Conservation (phyloP, 2,329 filamentous ascomycete species). For the Verticillium zaregamsianum region DNA sequence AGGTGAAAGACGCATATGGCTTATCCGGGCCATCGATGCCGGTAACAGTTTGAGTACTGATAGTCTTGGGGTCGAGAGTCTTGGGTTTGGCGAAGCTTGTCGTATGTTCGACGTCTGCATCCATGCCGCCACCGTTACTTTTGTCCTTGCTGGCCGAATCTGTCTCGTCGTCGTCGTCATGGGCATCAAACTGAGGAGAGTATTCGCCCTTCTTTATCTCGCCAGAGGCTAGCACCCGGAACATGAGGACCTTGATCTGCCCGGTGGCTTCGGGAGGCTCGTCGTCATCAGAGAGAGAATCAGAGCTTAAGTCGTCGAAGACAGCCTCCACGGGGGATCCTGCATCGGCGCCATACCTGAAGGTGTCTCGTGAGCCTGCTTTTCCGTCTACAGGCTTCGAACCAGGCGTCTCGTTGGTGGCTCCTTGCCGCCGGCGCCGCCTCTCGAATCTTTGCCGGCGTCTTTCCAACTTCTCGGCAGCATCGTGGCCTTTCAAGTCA, state of each 20-base stretch:
- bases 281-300: constrained; percentile 71
- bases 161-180: constrained; percentile 82
- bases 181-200: constrained; percentile 93
- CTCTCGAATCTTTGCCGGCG: constrained; percentile 75
- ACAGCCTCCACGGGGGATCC: constrained; percentile 68
- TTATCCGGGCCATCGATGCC: constrained; percentile 94
- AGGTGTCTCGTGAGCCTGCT: constrained; percentile 46
- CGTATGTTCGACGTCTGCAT: constrained; percentile 89
- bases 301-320: constrained; percentile 67
- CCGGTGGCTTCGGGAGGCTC: constrained; percentile 90
- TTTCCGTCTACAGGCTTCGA: constrained; percentile 19
- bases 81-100: constrained; percentile 98
- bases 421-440: constrained; percentile 61
- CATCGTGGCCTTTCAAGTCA: constrained; percentile 89
- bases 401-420: constrained; percentile 17
- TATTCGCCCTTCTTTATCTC: constrained; percentile 99
- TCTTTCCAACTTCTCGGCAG: constrained; percentile 84
- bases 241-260: constrained; percentile 97
- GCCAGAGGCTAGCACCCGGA: constrained; percentile 88
- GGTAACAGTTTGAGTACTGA: constrained; percentile 98
- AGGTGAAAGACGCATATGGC: constrained; percentile 95
- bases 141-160: constrained; percentile 38
- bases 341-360: constrained; percentile 77
- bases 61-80: constrained; percentile 91
- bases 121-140: constrained; percentile 48